Evolutionary conservation across 2,329 filamentous ascomycete genomes (phyloP).

Genomic region (Diaporthe destruens): DNA sequence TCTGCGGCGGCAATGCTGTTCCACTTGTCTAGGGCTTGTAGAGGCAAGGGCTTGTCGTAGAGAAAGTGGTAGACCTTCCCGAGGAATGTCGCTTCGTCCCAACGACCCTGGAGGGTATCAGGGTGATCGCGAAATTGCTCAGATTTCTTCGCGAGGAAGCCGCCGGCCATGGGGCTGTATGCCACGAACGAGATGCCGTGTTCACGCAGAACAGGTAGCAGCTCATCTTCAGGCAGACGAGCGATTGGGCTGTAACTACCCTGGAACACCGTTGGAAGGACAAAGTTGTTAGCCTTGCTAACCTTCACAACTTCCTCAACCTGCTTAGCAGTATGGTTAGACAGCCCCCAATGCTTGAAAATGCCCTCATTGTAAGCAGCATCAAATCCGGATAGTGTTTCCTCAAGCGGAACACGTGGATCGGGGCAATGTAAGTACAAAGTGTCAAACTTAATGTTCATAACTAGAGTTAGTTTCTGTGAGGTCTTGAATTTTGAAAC

Average conservation of each 20-base stretch:
- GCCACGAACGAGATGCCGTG: conserved; percentile 56
- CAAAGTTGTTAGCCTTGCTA: conserved; percentile 53
- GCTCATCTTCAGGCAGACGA: conserved; percentile 52
- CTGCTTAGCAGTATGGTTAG: conserved; percentile 56
- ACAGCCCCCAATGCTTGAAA: conserved; percentile 58
- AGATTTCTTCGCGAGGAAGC: conserved; percentile 65
- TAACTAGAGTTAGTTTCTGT: neutral
- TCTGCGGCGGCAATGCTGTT: conserved; percentile 59
- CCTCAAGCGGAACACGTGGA: conserved; percentile 64
- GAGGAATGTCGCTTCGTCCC: conserved; percentile 54
- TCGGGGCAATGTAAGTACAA: conserved; percentile 65
- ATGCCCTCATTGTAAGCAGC: conserved; percentile 67
- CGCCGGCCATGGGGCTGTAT: conserved; percentile 68
- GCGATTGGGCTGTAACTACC: conserved; percentile 56
- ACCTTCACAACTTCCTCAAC: conserved; percentile 54
- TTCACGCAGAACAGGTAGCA: conserved; percentile 59
- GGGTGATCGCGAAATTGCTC: conserved; percentile 44
- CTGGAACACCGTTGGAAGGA: conserved; percentile 60
- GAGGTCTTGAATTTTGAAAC: no score
- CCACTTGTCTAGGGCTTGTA: conserved; percentile 65
- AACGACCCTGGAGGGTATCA: conserved; percentile 57
- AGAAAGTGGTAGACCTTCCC: conserved; percentile 48
- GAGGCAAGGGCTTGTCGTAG: conserved; percentile 54
- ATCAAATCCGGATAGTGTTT: conserved; percentile 73
- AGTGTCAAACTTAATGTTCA: conserved; percentile 35